Base-by-base conservation (phyloP, 371 early-diverging fungal species). In the Mortierella sp. region DNA sequence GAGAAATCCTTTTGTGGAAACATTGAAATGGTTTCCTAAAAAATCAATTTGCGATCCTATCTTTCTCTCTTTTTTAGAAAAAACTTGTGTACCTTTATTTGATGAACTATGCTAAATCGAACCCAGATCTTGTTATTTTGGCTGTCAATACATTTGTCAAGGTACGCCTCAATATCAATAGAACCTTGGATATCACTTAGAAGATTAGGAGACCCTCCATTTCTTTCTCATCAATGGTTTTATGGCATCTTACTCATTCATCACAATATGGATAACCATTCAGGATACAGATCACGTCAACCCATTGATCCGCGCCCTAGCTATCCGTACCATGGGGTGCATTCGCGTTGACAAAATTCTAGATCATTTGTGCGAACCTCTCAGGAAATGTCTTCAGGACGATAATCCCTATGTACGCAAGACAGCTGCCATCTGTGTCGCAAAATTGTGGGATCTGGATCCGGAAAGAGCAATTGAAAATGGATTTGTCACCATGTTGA, bases 271-370 rank as follows among this genome's bases (percentile, higher is more conserved):
- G n/a, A 23, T 8, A 22, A 23, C 15, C 7, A 34, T 45, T 28
- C 66, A 97, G 97, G 99, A 99, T 80, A 92, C 97, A 7, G 97
- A 97, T 61, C 93, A 95, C 61, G 95, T 94, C 7, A 96, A 98
- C 58, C 95, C 94, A 68, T 77, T 99, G 58, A 97, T 99, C 68
- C 89, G 99, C 43, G 98, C 99, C 8, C 85, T 97, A 66, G 97
- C 99, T 42, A 97, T 99, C 73, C 91, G 99, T 61, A 99, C 95
- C 95, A 67, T 88, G 96, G 37, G 97, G 95, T 75, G 86, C 84
- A 66, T 82, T 88, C 49, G 72, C 17, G 77, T 77, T 12, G 70
- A 97, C 71, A 96, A 95, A 74, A 96, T 99, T 63, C 87, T 97
- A 31, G 97, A 97, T 81, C 95, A 95, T 51, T 83, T 96, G 26